Percentiles rank a stretch among this genome's conserved stretches.
Conservation (phyloP, 2,329 filamentous ascomycete species). For the Ophiosphaerella narmari region DNA sequence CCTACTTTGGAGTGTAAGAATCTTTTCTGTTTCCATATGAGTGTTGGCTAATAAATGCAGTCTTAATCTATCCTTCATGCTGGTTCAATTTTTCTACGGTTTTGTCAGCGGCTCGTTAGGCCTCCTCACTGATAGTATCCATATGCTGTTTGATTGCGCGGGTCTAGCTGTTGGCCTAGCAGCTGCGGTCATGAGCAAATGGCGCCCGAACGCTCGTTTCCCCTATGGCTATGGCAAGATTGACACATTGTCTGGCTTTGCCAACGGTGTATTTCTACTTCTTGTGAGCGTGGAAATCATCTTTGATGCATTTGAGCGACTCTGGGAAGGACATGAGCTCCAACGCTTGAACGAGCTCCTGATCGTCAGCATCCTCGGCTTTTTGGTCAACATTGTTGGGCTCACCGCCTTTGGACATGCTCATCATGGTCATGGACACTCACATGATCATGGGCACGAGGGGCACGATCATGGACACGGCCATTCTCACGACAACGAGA, state of each 20-base stretch:
- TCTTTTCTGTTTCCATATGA: neutral
- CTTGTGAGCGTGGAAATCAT: slow-evolving; percentile 95
- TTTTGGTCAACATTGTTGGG: slow-evolving; percentile 89
- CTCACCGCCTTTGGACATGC: slow-evolving; percentile 78
- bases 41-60: slow-evolving; percentile 51
- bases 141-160: slow-evolving; percentile 99
- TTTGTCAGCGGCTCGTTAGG: slow-evolving; percentile 92
- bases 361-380: slow-evolving; percentile 81
- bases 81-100: slow-evolving; percentile 91
- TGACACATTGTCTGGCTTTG: slow-evolving; percentile 93
- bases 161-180: slow-evolving; percentile 88
- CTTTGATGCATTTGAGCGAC: slow-evolving; percentile 87
- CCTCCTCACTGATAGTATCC: slow-evolving; percentile 94
- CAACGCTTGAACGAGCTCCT: slow-evolving; percentile 85
- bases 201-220: slow-evolving; percentile 86
- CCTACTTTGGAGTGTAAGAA: slow-evolving; percentile 90
- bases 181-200: slow-evolving; percentile 94
- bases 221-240: slow-evolving; percentile 97
- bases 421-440: slow-evolving; percentile 60
- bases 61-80: slow-evolving; percentile 93
- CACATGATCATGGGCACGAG: slow-evolving; percentile 44
- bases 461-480: slow-evolving; percentile 40
- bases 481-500: slow-evolving; percentile 83
- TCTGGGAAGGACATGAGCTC: slow-evolving; percentile 82
- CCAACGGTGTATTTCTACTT: slow-evolving; percentile 94